Evolutionary conservation across 2,329 filamentous ascomycete species (phyloP), one percentile per base, ranked within the genome.

Genomic region (Chaetothyriales sp.): DNA sequence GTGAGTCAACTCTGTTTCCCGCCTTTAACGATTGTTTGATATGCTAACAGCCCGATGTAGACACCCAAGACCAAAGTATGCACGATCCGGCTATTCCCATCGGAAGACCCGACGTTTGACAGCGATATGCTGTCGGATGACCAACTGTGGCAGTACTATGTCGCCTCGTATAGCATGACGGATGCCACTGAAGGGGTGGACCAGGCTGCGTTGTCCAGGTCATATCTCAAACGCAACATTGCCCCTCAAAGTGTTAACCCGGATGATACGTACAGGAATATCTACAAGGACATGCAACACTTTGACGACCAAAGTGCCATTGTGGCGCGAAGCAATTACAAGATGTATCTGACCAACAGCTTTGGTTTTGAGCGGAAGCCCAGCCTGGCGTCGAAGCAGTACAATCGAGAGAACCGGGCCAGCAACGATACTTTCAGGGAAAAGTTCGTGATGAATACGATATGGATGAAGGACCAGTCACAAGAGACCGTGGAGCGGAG

Each of bases 71-170:
- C 76, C 57, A 76, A 75, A 53, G 79, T 84, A 63, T 80, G 84
- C 32, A 81, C 79, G 1, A 75, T 94, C 9, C 86, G 86, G 43
- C 84, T 94, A 0, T 87, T 95, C 65, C 88, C 92, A 60, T 83
- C 83, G 62, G 86, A 94, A 58, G 87, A 95, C 59, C 83, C 73
- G 1, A 81, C 78, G 0, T 74, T 95, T 72, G 84, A 92, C 62
- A 78, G 81, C 48, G 82, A 83, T 51, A 81, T 87, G 55, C 76
- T 80, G 20, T 75, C 73, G 49, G 68, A 72, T 3, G 75, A 80
- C 57, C 74, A 75, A 55, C 72, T 80, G 42, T 98, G 92, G 92
- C 86, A 90, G 60, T 94, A 93, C 70, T 98, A 98, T 65, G 86
- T 95, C 51, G 89, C 90, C 18, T 88, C 89, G 0, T 96, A 85